A percentile compares a stretch with the other conserved stretches of the same genome.
Evolutionary conservation across 306 rosid genomes (phyloP).

Genomic region (Elaeagnus macrophylla): DNA sequence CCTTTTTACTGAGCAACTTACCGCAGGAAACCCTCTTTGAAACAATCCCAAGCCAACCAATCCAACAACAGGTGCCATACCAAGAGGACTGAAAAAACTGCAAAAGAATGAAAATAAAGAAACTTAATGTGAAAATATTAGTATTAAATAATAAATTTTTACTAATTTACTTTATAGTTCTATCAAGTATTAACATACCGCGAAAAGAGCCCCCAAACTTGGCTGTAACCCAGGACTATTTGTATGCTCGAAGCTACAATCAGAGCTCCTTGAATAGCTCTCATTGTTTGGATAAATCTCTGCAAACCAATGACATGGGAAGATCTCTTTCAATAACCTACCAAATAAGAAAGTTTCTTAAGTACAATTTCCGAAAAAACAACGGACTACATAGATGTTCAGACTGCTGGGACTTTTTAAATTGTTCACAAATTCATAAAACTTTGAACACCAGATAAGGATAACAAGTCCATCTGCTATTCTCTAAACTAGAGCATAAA

Average conservation of each 20-base stretch:
- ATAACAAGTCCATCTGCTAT: conserved; percentile 4
- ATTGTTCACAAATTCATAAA: conserved; percentile 10
- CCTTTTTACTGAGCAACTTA: conserved; percentile 25
- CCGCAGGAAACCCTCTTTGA: conserved; percentile 80
- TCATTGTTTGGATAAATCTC: conserved; percentile 93
- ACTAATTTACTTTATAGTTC: conserved; percentile 6
- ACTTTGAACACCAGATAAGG: conserved; percentile 5
- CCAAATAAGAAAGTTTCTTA: conserved; percentile 52
- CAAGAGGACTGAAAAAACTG: conserved; percentile 98
- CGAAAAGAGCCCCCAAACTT: conserved; percentile 93
- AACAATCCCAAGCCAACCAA: conserved; percentile 88
- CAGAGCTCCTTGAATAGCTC: conserved; percentile 96
- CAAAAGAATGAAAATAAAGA: conserved; percentile 14
- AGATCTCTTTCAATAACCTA: conserved; percentile 82
- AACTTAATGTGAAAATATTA: conserved; percentile 13
- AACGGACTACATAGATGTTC: conserved; percentile 17
- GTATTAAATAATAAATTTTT: conserved; percentile 2
- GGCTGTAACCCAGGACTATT: conserved; percentile 92
- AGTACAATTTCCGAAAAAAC: conserved; percentile 29
- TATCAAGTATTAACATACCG: conserved; percentile 33
- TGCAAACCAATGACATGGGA: conserved; percentile 87
- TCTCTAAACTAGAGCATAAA: neutral
- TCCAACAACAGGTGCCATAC: conserved; percentile 97
- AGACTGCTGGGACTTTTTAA: conserved; percentile 13
- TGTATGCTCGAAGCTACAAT: conserved; percentile 91